These are phyloP conservation scores for Spatholobus suberectus DNA, from an alignment of 306 rosid species.

Conservation along the genomic window DNA sequence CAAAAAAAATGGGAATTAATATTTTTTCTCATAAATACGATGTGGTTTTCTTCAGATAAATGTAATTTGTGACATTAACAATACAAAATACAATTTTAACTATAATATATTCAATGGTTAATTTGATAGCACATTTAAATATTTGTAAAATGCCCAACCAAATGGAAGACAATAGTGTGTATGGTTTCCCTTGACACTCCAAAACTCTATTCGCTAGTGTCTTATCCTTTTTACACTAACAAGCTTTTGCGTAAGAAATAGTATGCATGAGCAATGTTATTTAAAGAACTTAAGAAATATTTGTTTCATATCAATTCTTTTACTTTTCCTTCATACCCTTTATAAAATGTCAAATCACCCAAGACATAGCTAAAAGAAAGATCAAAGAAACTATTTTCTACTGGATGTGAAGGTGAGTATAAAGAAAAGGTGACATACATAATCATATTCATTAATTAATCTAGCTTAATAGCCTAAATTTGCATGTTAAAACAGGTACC, in stretches of 20 bases:
- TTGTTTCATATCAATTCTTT: neutral
- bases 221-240: neutral
- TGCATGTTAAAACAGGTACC: conserved; percentile 57
- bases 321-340: neutral
- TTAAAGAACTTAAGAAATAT: neutral
- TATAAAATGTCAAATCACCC: neutral
- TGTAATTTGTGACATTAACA: neutral
- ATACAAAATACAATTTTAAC: neutral
- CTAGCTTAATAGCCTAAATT: neutral
- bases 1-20: neutral
- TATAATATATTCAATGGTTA: neutral
- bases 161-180: neutral
- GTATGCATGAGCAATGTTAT: neutral
- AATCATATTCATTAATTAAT: neutral
- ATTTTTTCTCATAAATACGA: neutral
- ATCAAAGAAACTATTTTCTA: neutral
- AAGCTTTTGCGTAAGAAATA: neutral
- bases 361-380: neutral
- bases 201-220: neutral
- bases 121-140: neutral
- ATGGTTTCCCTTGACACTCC: neutral
- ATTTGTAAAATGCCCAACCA: neutral
- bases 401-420: neutral
- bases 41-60: neutral
- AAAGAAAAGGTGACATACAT: neutral